Evolutionary conservation across 2,329 filamentous ascomycete genomes (phyloP).

Genomic region (Sphaerulina vaccinii): DNA sequence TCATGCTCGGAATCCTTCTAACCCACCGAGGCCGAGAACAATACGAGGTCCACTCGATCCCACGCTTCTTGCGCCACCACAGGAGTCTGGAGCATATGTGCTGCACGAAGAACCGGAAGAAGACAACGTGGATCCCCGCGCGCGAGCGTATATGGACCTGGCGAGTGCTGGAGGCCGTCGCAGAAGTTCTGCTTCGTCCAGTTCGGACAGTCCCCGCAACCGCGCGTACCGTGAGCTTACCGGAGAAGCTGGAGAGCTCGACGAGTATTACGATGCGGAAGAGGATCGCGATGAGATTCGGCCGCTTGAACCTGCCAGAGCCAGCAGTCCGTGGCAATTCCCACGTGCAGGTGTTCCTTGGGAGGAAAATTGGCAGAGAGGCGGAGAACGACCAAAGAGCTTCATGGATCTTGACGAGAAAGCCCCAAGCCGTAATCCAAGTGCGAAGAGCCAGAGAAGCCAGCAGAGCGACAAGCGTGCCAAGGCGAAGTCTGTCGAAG

Average conservation of each 20-base stretch:
- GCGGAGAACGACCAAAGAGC: constrained; percentile 15
- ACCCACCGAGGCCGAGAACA: neutral
- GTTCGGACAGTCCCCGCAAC: constrained; percentile 4
- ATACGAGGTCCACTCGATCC: neutral
- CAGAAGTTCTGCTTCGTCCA: neutral
- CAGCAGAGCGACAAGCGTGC: constrained; percentile 5
- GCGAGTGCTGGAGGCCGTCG: neutral
- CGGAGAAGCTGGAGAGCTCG: constrained; percentile 13
- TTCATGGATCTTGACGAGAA: constrained; percentile 22
- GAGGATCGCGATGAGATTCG: constrained; percentile 17
- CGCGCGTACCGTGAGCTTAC: constrained; percentile 18
- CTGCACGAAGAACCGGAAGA: neutral
- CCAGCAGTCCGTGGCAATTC: constrained; percentile 2
- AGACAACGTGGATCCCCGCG: neutral
- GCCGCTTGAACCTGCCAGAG: constrained; percentile 10
- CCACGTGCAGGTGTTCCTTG: neutral
- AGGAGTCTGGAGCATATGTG: neutral
- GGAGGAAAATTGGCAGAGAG: neutral
- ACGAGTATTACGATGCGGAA: neutral
- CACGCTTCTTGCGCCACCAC: neutral
- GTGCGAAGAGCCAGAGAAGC: constrained; percentile 8
- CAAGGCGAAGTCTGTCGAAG: constrained; percentile 10
- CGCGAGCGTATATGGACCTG: neutral
- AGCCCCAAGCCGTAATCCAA: neutral
- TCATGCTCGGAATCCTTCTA: constrained; percentile 12